Evolutionary conservation across 2,329 filamentous ascomycete genomes (phyloP), one percentile per base, ranked within the genome.

Genomic region (Pseudocercospora fijiensis): DNA sequence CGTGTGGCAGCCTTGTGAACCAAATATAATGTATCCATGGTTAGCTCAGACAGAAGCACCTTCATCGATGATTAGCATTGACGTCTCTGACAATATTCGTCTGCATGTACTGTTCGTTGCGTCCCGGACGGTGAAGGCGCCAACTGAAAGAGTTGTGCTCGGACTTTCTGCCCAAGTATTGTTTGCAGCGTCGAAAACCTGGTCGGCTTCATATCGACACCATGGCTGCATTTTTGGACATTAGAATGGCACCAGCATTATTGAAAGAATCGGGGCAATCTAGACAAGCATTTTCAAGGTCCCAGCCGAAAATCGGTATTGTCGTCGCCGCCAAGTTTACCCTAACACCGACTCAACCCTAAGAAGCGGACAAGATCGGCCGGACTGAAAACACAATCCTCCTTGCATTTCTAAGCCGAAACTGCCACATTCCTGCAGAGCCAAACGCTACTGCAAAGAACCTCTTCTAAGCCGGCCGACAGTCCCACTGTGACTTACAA

Each of bases 361-460:
- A 26, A 53, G 22, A n/a, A 28, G 49, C 22, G 49, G 22, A 26
- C 49, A 28, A 4, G 9, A 43, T 45, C 55, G 30, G 55, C 16
- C 55, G 55, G 30, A 28, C 20, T 22, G 33, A 41, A 41, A n/a
- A 16, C 7, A 7, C 4, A 18, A 37, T 37, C 26, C 53, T 56
- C 26, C 26, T 49, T 24, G 30, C 18, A 57, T 57, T 57, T 43
- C 33, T 57, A 57, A 57, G 55, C 55, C 33, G 37, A 18, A 28
- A n/a, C 22, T 16, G 37, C 27, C 52, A 30, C 52, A 30, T 30
- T 37, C 52, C 52, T 37, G 52, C 52, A 56, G 52, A 56, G 27
- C 24, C 16, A 33, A 13, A n/a, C 52, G 16, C 52, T 56, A 56
- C 20, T 22, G 26, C 52, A 37, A 1, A n/a, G 2, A 11, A 18